phyloP scores from a whole-genome alignment of 495 filamentous ascomycete species.

The Tuber umbilicatum region DNA sequence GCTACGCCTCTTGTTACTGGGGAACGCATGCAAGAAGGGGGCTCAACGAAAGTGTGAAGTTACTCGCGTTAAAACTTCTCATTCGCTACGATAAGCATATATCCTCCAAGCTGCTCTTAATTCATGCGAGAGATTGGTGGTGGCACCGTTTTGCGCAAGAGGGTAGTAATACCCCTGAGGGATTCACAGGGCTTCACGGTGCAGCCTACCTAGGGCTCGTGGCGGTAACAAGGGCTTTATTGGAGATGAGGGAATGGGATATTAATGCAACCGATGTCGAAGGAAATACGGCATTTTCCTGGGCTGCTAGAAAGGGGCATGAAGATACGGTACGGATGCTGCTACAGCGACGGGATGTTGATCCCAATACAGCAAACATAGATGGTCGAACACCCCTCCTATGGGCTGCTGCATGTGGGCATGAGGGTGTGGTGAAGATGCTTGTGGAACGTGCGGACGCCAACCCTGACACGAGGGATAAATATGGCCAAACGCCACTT shows the following conservation, averaged over 20 bases:
- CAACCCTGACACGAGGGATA: background rate
- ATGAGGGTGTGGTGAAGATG: background rate
- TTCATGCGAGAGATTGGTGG: background rate
- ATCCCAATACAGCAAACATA: background rate
- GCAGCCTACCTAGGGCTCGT: background rate
- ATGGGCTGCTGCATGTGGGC: background rate
- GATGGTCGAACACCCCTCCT: background rate
- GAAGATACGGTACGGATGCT: background rate
- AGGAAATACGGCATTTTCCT: background rate
- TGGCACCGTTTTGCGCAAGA: background rate
- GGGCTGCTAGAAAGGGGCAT: background rate
- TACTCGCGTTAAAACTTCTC: background rate
- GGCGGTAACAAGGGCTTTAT: background rate
- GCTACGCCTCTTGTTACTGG: background rate
- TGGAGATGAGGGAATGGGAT: background rate
- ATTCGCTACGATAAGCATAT: background rate
- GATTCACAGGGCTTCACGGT: background rate
- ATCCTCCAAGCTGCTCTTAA: background rate
- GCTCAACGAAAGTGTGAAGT: background rate
- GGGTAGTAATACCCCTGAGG: background rate
- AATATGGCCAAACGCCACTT: background rate
- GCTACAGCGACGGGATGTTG: background rate
- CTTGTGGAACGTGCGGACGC: background rate
- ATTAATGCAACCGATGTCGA: background rate
- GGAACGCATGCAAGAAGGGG: background rate